Evolutionary conservation across 257 asterid species (phyloP).

Genomic region (Voacanga thouarsii): DNA sequence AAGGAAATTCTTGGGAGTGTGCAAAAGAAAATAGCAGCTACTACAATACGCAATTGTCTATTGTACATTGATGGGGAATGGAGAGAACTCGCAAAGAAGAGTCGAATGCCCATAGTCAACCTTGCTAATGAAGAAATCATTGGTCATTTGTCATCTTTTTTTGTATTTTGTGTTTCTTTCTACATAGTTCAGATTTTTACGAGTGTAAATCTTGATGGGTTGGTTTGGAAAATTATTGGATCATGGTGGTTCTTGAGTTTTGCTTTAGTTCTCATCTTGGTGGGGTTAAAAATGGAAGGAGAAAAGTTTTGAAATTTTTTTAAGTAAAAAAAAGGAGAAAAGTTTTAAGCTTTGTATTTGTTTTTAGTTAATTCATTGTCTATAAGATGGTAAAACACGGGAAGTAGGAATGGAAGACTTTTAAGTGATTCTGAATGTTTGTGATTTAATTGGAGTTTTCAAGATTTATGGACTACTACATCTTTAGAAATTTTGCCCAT

Average conservation of each 20-base stretch:
- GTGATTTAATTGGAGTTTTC: not conserved
- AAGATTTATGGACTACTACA: not conserved
- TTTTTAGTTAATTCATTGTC: not conserved
- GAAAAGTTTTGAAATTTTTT: not conserved
- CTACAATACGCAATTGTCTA: constrained; percentile 49
- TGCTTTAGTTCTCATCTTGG: not conserved
- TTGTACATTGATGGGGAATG: constrained; percentile 81
- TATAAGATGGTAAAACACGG: not conserved
- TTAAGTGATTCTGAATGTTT: not conserved
- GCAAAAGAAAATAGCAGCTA: constrained; percentile 35
- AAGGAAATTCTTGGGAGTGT: not conserved
- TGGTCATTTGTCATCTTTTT: constrained; percentile 31
- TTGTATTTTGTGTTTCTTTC: not conserved
- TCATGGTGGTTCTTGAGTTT: not conserved
- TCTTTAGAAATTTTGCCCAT: not conserved
- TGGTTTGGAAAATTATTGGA: not conserved
- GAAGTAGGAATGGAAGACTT: not conserved
- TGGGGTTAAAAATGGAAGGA: not conserved
- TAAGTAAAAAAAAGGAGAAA: no score
- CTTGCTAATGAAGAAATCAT: constrained; percentile 72
- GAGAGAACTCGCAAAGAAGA: constrained; percentile 58
- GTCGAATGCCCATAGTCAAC: constrained; percentile 57
- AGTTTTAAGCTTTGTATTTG: not conserved
- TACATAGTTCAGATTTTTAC: not conserved
- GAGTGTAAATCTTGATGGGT: not conserved